Percentiles rank a stretch among this genome's conserved stretches.
These are phyloP conservation scores for Pseudonectria foliicola DNA, from an alignment of 2,329 filamentous ascomycete genomes.

Conservation along the genomic window DNA sequence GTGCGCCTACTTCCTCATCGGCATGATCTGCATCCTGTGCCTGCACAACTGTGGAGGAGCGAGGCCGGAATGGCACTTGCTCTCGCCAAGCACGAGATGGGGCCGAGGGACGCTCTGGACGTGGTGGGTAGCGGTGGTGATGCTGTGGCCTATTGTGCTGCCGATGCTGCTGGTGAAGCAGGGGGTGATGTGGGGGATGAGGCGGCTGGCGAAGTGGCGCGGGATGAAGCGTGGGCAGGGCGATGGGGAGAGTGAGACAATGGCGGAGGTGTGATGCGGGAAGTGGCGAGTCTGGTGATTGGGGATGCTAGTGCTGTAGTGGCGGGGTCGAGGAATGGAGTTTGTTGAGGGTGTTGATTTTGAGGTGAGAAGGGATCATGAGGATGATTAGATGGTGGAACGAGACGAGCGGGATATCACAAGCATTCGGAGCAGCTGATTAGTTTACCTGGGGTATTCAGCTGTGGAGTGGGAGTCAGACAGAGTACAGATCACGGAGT, in stretches of 20 bases:
- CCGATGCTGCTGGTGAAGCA: slow-evolving; percentile 68
- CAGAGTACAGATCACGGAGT: too few relatives aligned
- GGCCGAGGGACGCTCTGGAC: slow-evolving; percentile 16
- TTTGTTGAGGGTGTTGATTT: too few relatives aligned
- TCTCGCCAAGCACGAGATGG: slow-evolving; percentile 13
- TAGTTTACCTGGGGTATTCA: too few relatives aligned
- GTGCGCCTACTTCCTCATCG: slow-evolving; percentile 24
- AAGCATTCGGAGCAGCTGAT: too few relatives aligned
- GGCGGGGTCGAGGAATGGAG: too few relatives aligned
- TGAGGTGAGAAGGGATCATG: too few relatives aligned
- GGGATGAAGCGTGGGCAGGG: slow-evolving; percentile 40
- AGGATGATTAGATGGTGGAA: too few relatives aligned
- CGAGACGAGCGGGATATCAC: too few relatives aligned
- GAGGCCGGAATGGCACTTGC: slow-evolving; percentile 28
- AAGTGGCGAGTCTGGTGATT: too few relatives aligned
- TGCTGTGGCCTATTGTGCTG: slow-evolving; percentile 51
- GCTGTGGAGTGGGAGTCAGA: too few relatives aligned
- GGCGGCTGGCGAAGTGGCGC: slow-evolving; percentile 29
- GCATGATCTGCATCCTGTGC: slow-evolving; percentile 24
- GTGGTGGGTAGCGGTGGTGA: slow-evolving; percentile 24
- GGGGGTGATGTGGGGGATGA: slow-evolving; percentile 52
- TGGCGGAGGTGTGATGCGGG: not conserved
- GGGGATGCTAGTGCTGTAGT: too few relatives aligned
- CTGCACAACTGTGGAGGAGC: slow-evolving; percentile 24
- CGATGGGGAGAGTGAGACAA: slow-evolving; percentile 23